Percentiles rank a stretch among this genome's conserved stretches.
These are phyloP conservation scores for Avena sativa DNA, from an alignment of 176 grass and related monocot species.

Conservation along the genomic window DNA sequence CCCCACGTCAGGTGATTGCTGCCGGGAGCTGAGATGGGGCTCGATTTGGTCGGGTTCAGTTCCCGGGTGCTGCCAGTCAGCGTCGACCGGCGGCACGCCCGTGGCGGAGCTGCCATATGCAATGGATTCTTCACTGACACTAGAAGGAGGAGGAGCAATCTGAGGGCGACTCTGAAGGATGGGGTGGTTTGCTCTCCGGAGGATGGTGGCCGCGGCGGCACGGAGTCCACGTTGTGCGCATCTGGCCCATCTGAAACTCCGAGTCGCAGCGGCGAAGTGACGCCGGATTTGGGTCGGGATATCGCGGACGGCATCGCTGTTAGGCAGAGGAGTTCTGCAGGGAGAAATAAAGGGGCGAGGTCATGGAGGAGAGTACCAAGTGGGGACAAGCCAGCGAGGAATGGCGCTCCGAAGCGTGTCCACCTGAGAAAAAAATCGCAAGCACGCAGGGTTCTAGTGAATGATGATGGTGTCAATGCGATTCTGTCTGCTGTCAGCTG, in stretches of 20 bases:
- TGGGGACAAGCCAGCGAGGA: slow-evolving; percentile 47
- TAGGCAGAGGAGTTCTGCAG: not conserved
- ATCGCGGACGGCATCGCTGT: not conserved
- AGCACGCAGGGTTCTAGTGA: slow-evolving; percentile 23
- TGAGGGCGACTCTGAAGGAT: slow-evolving; percentile 39
- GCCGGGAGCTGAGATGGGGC: slow-evolving; percentile 34
- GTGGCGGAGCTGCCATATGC: not conserved
- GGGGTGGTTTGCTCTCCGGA: slow-evolving; percentile 34
- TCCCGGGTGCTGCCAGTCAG: slow-evolving; percentile 37
- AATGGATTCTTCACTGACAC: slow-evolving; percentile 10
- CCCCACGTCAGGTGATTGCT: not conserved
- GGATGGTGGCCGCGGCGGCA: not conserved
- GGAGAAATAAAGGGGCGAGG: slow-evolving; percentile 42
- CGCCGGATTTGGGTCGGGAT: not conserved
- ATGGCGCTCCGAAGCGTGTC: slow-evolving; percentile 27
- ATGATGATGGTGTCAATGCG: slow-evolving; percentile 20
- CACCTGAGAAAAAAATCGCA: slow-evolving; percentile 34
- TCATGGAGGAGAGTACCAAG: slow-evolving; percentile 47
- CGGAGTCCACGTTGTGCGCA: slow-evolving; percentile 32
- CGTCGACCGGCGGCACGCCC: slow-evolving; percentile 29
- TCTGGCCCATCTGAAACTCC: slow-evolving; percentile 37
- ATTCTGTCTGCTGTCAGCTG: slow-evolving; percentile 46
- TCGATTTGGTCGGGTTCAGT: slow-evolving; percentile 60
- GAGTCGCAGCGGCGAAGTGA: not conserved
- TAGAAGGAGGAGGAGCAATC: slow-evolving; percentile 21